A percentile compares a stretch with the other conserved stretches of the same genome.
Conservation (phyloP, 768 basidiomycete species). For the Grammothele lineata region DNA sequence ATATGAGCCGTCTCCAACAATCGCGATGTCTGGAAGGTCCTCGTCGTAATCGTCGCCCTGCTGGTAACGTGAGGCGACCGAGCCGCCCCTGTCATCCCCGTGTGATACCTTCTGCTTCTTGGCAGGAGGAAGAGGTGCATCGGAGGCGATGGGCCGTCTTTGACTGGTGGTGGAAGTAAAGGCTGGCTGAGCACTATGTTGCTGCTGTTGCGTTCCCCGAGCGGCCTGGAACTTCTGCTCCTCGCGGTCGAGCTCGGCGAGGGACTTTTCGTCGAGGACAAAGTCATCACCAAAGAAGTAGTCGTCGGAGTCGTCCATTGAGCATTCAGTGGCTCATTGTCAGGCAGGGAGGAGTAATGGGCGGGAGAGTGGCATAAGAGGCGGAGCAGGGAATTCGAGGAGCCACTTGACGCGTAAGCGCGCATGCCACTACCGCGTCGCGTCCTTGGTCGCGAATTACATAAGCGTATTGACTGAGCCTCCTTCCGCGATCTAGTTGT, state of each 20-base stretch:
- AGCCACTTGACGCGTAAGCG: too few relatives aligned
- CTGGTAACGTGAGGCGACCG: too few relatives aligned
- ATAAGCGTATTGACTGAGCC: too few relatives aligned
- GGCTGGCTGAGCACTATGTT: too few relatives aligned
- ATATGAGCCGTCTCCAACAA: too few relatives aligned
- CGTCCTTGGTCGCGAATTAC: background rate
- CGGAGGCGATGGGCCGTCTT: conserved; percentile 16
- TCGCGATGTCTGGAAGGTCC: too few relatives aligned
- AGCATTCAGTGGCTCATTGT: background rate
- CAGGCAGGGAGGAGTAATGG: background rate
- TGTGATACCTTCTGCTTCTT: too few relatives aligned
- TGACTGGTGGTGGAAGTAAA: conserved; percentile 27
- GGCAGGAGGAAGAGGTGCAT: too few relatives aligned
- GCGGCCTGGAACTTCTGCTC: conserved; percentile 38
- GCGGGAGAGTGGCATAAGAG: background rate
- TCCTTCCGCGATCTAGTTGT: too few relatives aligned
- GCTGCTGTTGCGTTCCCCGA: conserved; percentile 15
- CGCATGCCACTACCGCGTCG: background rate
- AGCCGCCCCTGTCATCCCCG: too few relatives aligned
- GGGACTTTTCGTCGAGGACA: conserved; percentile 41
- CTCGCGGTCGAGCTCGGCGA: conserved; percentile 20
- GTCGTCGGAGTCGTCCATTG: conserved; percentile 63
- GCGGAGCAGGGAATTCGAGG: background rate
- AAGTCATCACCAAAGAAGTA: conserved; percentile 58
- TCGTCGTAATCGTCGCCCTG: too few relatives aligned